These are phyloP conservation scores for Clavulina sp. DNA, from an alignment of 768 basidiomycete species.

Conservation along the genomic window DNA sequence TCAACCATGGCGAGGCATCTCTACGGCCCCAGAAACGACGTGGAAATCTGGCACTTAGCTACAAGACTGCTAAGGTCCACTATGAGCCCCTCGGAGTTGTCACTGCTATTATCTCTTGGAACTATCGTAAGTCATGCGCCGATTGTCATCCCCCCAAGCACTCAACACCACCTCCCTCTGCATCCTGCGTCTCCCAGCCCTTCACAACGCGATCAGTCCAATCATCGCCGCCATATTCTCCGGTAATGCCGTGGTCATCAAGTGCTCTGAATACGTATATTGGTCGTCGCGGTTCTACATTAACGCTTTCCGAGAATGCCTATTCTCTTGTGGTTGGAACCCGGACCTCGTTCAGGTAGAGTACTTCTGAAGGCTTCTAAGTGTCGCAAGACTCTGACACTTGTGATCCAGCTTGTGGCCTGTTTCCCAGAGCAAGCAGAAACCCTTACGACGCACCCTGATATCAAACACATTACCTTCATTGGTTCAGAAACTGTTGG, in stretches of 20 bases:
- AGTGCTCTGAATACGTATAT: constrained; percentile 81
- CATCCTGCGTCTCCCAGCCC: constrained; percentile 29
- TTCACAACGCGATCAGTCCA: constrained; percentile 90
- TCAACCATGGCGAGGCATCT: constrained; percentile 65
- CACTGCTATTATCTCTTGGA: constrained; percentile 88
- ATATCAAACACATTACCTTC: constrained; percentile 88
- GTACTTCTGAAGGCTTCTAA: background rate
- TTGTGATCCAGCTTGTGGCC: constrained; percentile 42
- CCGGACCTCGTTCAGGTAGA: constrained; percentile 73
- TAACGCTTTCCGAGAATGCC: constrained; percentile 53
- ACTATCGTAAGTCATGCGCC: constrained; percentile 47
- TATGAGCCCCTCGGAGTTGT: constrained; percentile 91
- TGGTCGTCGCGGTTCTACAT: constrained; percentile 65
- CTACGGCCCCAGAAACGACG: constrained; percentile 56
- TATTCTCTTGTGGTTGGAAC: constrained; percentile 69
- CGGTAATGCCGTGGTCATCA: constrained; percentile 78
- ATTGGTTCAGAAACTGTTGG: constrained; percentile 53
- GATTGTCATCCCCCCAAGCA: too few species aligned
- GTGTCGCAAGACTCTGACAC: background rate
- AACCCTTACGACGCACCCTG: constrained; percentile 53
- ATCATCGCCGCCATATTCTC: constrained; percentile 82
- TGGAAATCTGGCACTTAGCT: constrained; percentile 46
- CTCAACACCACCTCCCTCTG: background rate
- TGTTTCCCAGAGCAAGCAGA: constrained; percentile 82
- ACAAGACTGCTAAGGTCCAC: constrained; percentile 62